Percentiles rank a stretch among this genome's conserved stretches.
Evolutionary conservation across 2,329 filamentous ascomycete species (phyloP).

Genomic region (Alternaria sp.): DNA sequence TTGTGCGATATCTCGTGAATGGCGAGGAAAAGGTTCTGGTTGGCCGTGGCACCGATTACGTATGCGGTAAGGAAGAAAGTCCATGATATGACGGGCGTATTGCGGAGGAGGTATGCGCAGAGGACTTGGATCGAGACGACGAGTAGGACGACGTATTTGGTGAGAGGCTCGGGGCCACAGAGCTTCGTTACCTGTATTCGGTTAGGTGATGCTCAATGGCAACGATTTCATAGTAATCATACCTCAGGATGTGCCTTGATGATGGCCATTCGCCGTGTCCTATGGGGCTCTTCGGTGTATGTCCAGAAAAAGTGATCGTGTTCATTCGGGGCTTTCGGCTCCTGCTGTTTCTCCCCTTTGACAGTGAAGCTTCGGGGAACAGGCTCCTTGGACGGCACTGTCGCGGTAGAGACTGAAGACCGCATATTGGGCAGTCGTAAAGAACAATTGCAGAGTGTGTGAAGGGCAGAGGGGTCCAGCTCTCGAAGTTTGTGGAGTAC

Average conservation of each 20-base stretch:
- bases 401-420: conserved; percentile 47
- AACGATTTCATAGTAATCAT: conserved; percentile 10
- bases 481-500: conserved; percentile 8
- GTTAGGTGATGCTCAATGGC: not conserved
- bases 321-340: conserved; percentile 26
- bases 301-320: conserved; percentile 90
- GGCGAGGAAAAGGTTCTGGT: conserved; percentile 97
- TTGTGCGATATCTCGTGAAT: conserved; percentile 99
- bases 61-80: conserved; percentile 88
- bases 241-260: conserved; percentile 99
- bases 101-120: conserved; percentile 76
- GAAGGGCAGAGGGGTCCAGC: conserved; percentile 9
- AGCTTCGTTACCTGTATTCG: conserved; percentile 82
- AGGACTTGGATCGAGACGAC: conserved; percentile 84
- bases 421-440: conserved; percentile 32
- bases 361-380: conserved; percentile 29
- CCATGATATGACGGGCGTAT: conserved; percentile 81
- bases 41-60: conserved; percentile 89
- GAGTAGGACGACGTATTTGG: conserved; percentile 85
- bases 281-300: conserved; percentile 96
- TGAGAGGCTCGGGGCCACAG: conserved; percentile 93
- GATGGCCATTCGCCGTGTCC: conserved; percentile 87
- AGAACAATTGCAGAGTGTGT: conserved; percentile 7
- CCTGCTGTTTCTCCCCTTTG: conserved; percentile 24
- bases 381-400: conserved; percentile 33